Evolutionary conservation across 345 rosid species (phyloP), one percentile per base, ranked within the genome.

Genomic region (Murraya koenigii): DNA sequence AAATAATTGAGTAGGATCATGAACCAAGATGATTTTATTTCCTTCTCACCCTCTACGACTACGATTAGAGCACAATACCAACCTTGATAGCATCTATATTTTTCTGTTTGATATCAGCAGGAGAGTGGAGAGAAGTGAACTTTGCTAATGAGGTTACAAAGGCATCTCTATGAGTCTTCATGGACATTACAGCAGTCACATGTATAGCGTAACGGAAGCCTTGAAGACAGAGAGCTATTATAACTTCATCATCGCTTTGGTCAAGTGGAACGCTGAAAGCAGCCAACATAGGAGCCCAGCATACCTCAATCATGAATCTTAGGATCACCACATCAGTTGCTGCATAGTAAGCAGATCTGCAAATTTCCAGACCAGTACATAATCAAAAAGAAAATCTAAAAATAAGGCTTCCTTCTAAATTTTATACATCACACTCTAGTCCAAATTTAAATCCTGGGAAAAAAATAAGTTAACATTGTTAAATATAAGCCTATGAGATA

Each of bases 251-350:
- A 69, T 91, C 99, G 85, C 98, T 97, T 87, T 90, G 98, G 83
- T 97, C 99, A 63, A 97, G 96, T 64, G 98, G 99, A 76, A 97
- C 98, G 77, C 99, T 97, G 88, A 97, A 97, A 81, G 99, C 99
- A 77, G 99, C 99, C 91, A 97, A 80, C 99, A 97, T 94, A 59
- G 98, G 98, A 82, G 99, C 99, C 99, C 99, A 97, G 85, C 99
- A 97, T 63, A 86, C 99, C 87, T 97, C 99, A 78, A 94, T 86
- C 99, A 97, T 97, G 88, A 97, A 97, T 82, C 98, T 87, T 77
- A 97, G 94, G 80, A 94, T 90, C 79, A 91, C 96, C 67, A 90
- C 97, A 90, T 97, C 98, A n/a, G 97, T 91, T 77, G 99, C 99
- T 59, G 99, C 97, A 87, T 94, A 94, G 89, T 93, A 97, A 80